phyloP scores from a whole-genome alignment of 805 yeast genomes.

The Spathaspora hagerdaliae region DNA sequence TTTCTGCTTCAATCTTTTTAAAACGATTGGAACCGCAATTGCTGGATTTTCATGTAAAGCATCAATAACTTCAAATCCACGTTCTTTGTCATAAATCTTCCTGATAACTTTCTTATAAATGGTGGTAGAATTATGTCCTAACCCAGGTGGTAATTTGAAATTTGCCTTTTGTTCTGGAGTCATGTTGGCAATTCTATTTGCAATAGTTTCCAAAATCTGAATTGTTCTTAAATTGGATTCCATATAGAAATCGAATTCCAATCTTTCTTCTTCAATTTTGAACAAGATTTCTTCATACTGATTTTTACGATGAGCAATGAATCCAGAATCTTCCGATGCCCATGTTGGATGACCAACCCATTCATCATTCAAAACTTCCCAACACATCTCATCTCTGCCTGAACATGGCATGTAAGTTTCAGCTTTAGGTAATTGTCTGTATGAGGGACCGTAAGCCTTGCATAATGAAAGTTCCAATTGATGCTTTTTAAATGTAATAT shows the following conservation, averaged over 20 bases:
- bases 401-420: conserved; percentile 97
- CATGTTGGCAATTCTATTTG: conserved; percentile 91
- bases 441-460: conserved; percentile 93
- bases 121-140: conserved; percentile 87
- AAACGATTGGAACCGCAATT: conserved; percentile 88
- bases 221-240: conserved; percentile 93
- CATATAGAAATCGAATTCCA: conserved; percentile 93
- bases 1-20: conserved; percentile 90
- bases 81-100: conserved; percentile 88
- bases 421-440: conserved; percentile 85
- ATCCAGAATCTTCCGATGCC: conserved; percentile 99
- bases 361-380: conserved; percentile 97
- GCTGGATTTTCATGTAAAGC: conserved; percentile 95
- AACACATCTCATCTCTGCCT: conserved; percentile 98
- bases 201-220: conserved; percentile 92
- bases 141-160: conserved; percentile 86
- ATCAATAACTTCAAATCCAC: conserved; percentile 94
- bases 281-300: conserved; percentile 95
- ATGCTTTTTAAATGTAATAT: conserved; percentile 83
- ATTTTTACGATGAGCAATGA: conserved; percentile 97
- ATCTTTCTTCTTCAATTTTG: conserved; percentile 95
- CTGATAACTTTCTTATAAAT: conserved; percentile 92
- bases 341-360: conserved; percentile 99
- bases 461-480: conserved; percentile 85
- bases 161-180: conserved; percentile 79